Evolutionary conservation across 495 filamentous ascomycete species (phyloP), one percentile per base, ranked within the genome.

Genomic region (Podospora pseudocomata): DNA sequence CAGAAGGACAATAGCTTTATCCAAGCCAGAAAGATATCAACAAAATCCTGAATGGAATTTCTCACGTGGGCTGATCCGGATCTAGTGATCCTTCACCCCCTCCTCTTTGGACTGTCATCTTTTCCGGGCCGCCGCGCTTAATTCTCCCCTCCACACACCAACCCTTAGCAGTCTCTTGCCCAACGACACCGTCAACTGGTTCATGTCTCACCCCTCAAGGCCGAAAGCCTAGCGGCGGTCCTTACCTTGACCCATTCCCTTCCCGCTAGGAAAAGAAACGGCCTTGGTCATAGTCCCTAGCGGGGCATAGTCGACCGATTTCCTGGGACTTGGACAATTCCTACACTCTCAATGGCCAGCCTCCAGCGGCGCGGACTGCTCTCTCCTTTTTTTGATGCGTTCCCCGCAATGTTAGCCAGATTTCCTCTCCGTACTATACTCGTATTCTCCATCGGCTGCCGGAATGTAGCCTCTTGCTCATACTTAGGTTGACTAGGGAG

Each of bases 121-220:
- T 20, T 19, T 26, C 55, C n/a, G 55, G 26, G 55, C 55, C 60
- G 60, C 60, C 56, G 56, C 56, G 56, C 23, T 32, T 62, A 27
- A 62, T 18, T 5, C 60, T 28, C 60, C 30, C 60, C 60, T 19
- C 6, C 60, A 13, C 23, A 18, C 26, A 32, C 30, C 30, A 62
- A 32, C 9, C 6, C 60, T 62, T 62, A 27, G 60, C 60, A 26
- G 19, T 27, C 26, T 62, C 60, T 62, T 62, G 60, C 27, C 26
- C 26, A 20, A 58, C n/a, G 55, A 49, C 39, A 49, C 13, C 13
- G 13, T 16, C 39, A 11, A 16, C 39, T 11, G 39, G 39, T 49
- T 11, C 2, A 49, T 49, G 39, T 49, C 39, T 49, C 39, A 49
- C 39, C 39, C 13, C 39, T 39, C 34, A 39, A 39, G 34, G 3